Conservation (phyloP, 2,329 filamentous ascomycete genomes). For the Escovopsis sp. region DNA sequence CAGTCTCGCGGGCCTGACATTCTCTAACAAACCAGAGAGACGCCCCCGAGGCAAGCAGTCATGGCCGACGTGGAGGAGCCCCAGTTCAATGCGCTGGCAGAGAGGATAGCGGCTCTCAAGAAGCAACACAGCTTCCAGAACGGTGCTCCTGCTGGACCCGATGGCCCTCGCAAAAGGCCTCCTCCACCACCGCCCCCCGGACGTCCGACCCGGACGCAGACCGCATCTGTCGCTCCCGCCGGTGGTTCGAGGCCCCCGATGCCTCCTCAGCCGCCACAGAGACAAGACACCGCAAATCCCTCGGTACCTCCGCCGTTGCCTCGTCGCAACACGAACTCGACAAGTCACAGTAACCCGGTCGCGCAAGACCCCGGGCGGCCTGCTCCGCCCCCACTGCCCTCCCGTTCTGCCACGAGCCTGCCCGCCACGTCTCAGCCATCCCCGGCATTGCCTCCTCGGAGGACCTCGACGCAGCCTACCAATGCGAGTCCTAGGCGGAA, state of each 20-base stretch:
- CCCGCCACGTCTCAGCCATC: conserved; percentile 18
- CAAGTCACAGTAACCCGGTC: conserved; percentile 3
- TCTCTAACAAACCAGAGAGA: background rate
- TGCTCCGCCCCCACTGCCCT: conserved; percentile 20
- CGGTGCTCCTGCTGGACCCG: conserved; percentile 13
- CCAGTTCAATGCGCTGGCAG: conserved; percentile 43
- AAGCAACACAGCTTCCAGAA: conserved; percentile 41
- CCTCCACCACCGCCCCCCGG: conserved; percentile 25
- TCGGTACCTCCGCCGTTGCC: conserved; percentile 23
- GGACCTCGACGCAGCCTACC: conserved; percentile 27
- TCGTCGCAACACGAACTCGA: conserved; percentile 12
- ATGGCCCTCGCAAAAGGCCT: conserved; percentile 27
- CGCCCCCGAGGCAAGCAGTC: background rate
- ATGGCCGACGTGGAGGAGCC: conserved; percentile 51
- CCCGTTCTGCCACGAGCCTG: conserved; percentile 5
- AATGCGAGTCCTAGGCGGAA: conserved; percentile 28
- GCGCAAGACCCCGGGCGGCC: conserved; percentile 8
- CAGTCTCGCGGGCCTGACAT: too few relatives aligned
- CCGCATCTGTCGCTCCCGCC: conserved; percentile 18
- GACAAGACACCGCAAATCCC: conserved; percentile 14
- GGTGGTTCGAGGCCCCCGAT: conserved; percentile 10
- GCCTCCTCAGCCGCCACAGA: conserved; percentile 25
- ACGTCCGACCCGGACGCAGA: conserved; percentile 23
- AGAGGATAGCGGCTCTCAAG: conserved; percentile 51
- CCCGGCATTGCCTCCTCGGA: conserved; percentile 36